These are phyloP conservation scores for Neonectria hederae DNA, from an alignment of 2,329 filamentous ascomycete genomes.

Conservation along the genomic window DNA sequence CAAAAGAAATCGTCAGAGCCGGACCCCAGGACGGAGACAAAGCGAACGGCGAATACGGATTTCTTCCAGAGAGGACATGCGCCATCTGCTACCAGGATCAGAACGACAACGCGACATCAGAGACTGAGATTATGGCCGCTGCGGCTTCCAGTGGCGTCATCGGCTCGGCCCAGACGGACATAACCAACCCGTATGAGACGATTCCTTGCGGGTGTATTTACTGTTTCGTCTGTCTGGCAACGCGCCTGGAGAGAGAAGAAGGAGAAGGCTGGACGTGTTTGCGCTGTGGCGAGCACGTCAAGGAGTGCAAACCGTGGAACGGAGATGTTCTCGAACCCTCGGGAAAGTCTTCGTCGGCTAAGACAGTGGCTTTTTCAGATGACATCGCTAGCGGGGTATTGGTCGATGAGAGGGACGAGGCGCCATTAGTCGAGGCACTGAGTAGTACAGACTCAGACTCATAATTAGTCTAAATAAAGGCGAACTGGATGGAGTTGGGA, in stretches of 20 bases:
- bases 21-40: slow-evolving; percentile 58
- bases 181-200: slow-evolving; percentile 95
- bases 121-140: slow-evolving; percentile 79
- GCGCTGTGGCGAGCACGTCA: slow-evolving; percentile 84
- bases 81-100: slow-evolving; percentile 97
- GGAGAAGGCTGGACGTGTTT: slow-evolving; percentile 94
- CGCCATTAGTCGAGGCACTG: slow-evolving; percentile 36
- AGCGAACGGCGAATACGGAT: slow-evolving; percentile 78
- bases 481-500: not conserved
- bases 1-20: slow-evolving; percentile 70
- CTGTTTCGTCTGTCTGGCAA: slow-evolving; percentile 95
- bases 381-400: slow-evolving; percentile 54
- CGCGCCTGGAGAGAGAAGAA: slow-evolving; percentile 88
- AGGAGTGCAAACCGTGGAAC: slow-evolving; percentile 88
- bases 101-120: slow-evolving; percentile 75
- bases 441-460: slow-evolving; percentile 35
- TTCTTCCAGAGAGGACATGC: slow-evolving; percentile 92
- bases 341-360: slow-evolving; percentile 54
- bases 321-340: slow-evolving; percentile 81
- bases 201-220: slow-evolving; percentile 91
- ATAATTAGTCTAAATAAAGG: slow-evolving; percentile 1
- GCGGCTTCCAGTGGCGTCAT: slow-evolving; percentile 79
- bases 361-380: slow-evolving; percentile 71
- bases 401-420: slow-evolving; percentile 42
- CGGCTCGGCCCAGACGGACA: slow-evolving; percentile 88